Evolutionary conservation across 2,329 filamentous ascomycete species (phyloP).

Genomic region (Pestalotiopsis sp.): DNA sequence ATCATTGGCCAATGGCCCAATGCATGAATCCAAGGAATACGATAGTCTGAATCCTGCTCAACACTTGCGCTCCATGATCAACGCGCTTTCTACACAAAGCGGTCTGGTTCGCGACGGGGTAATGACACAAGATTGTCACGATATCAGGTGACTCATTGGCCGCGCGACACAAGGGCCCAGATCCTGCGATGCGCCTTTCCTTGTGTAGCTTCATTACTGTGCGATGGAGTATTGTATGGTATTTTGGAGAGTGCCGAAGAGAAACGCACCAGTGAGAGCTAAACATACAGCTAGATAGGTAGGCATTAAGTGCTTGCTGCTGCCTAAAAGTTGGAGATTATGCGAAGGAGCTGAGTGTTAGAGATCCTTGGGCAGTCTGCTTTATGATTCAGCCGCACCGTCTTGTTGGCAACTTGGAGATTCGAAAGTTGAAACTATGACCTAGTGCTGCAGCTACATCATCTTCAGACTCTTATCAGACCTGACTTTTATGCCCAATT

Average conservation of each 20-base stretch:
- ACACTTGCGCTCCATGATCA: background rate
- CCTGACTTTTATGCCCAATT: too few species aligned
- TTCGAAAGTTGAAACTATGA: too few species aligned
- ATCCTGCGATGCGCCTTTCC: background rate
- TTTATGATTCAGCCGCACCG: background rate
- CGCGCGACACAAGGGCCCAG: background rate
- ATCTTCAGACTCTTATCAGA: too few species aligned
- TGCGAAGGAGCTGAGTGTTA: background rate
- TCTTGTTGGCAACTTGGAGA: too few species aligned
- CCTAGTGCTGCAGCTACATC: too few species aligned
- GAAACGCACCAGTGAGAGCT: background rate
- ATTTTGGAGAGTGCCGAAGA: background rate
- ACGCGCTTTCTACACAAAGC: background rate
- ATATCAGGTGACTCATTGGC: constrained; percentile 12
- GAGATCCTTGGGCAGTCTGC: background rate
- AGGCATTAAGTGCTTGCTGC: background rate
- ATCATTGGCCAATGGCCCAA: background rate
- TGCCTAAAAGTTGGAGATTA: background rate
- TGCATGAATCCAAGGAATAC: background rate
- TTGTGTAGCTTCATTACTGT: background rate
- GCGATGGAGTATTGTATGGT: background rate
- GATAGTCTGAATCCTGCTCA: background rate
- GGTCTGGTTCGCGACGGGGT: background rate
- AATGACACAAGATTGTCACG: background rate
- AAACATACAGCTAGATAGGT: background rate